Conservation (phyloP, 495 filamentous ascomycete species). For the Tuber aestivum region DNA sequence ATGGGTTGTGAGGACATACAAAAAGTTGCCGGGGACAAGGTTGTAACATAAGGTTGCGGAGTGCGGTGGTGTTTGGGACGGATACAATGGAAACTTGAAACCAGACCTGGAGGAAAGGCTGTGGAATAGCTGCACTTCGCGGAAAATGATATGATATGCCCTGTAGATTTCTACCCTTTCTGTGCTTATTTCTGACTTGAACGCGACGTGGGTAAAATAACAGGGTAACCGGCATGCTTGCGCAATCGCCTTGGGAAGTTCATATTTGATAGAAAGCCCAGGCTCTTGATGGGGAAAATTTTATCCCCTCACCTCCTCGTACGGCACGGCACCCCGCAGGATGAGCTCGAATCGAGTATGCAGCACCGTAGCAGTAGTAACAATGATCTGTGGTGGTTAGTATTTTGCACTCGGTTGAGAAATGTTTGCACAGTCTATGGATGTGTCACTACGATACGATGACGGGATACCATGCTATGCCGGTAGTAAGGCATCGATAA, state of each 20-base stretch:
- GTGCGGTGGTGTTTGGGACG: constrained; percentile 1
- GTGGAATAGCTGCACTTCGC: background rate
- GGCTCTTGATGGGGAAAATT: background rate
- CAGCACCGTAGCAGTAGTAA: too few relatives aligned
- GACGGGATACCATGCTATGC: background rate
- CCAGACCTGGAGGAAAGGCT: background rate
- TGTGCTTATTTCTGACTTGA: background rate
- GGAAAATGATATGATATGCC: background rate
- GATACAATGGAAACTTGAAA: constrained; percentile 2
- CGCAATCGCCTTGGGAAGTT: background rate
- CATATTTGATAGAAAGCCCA: background rate
- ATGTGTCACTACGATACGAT: background rate
- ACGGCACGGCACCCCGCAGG: background rate
- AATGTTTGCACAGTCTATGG: background rate
- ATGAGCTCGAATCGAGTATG: background rate
- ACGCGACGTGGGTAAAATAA: background rate
- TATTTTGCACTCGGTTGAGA: background rate
- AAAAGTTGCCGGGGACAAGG: background rate
- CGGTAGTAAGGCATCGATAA: background rate
- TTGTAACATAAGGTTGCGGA: constrained; percentile 4
- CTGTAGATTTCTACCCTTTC: background rate
- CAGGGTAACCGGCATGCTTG: background rate
- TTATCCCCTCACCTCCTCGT: background rate
- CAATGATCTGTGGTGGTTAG: background rate
- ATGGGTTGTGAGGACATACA: background rate